Conservation (phyloP, 208 protist genomes). For the Leishmania guyanensis region DNA sequence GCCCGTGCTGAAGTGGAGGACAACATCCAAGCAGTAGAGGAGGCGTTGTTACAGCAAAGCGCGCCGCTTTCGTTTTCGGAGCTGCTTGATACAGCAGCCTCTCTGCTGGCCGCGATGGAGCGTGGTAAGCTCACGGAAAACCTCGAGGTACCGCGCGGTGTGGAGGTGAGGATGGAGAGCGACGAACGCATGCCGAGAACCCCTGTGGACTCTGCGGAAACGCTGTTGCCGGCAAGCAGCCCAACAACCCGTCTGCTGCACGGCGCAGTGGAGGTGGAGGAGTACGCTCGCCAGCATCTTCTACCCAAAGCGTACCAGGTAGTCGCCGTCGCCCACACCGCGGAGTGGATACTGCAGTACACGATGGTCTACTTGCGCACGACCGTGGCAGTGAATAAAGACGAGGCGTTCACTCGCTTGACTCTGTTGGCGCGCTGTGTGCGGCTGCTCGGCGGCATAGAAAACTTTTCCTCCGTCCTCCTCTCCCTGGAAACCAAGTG, state of each 20-base stretch:
- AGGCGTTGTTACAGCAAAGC: slow-evolving; percentile 47
- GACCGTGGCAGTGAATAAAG: slow-evolving; percentile 32
- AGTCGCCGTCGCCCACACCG: slow-evolving; percentile 55
- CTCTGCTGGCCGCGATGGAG: slow-evolving; percentile 58
- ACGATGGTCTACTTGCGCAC: slow-evolving; percentile 80
- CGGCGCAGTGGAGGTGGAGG: slow-evolving; percentile 68
- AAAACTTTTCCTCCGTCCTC: slow-evolving; percentile 71
- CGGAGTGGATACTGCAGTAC: slow-evolving; percentile 88
- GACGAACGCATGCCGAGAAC: neutral
- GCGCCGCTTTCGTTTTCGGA: slow-evolving; percentile 58
- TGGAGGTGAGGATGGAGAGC: neutral
- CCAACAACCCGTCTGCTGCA: slow-evolving; percentile 29
- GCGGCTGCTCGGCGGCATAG: slow-evolving; percentile 66
- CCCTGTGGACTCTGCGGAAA: neutral
- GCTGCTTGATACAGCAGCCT: slow-evolving; percentile 51
- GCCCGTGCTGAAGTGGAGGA: slow-evolving; percentile 56
- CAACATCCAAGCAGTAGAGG: slow-evolving; percentile 52
- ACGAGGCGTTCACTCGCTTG: slow-evolving; percentile 66
- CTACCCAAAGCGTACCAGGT: slow-evolving; percentile 46
- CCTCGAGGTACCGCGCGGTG: slow-evolving; percentile 47
- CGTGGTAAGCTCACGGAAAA: slow-evolving; percentile 48
- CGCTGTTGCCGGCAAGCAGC: neutral
- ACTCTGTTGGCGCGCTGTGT: slow-evolving; percentile 76
- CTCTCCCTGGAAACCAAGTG: slow-evolving; percentile 63
- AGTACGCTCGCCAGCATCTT: slow-evolving; percentile 50